Base-by-base conservation (phyloP, 352 stramenopile species). In the Globisporangium sylvaticum region DNA sequence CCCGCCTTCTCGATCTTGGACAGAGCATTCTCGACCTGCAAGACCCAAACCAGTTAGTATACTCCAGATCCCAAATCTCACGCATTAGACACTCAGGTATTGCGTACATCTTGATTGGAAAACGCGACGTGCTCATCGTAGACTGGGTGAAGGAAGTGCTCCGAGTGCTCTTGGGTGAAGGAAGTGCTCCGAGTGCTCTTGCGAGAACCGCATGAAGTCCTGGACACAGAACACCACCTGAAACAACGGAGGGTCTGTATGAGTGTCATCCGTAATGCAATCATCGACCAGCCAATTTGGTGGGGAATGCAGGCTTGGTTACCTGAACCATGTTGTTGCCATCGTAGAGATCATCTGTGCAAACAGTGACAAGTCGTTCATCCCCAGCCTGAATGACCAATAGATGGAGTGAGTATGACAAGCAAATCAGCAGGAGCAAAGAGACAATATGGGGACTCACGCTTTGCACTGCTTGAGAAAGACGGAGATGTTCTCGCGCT, bases 321-420 rank as follows among this genome's bases (percentile, higher is more conserved):
- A 80, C 81, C 69, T 92, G 84, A 3, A 95, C 83, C 83, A 95
- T 91, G 60, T 95, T 91, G 46, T 81, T 92, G 61, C 87, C 87
- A 64, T 93, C 84, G 66, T 93, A 94, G 39, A 95, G 66, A 66
- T 95, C 84, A 56, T 92, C 87, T 6, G 87, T 93, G 70, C 84
- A 92, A 95, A 93, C 18, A 95, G 65, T 25, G 85, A 93, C 42
- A 85, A 71, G 67, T 92, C 84, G 62, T 86, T 82, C 84, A 95
- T 95, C 20, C 87, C 84, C n/a, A 95, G 77, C 4, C 86, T 92
- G 52, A 1, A 42, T 2, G 24, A 67, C 6, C 31, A 60, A 46
- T 4, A 48, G 1, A 12, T n/a, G 0, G 20, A 6, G 3, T 31
- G 20, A 61, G 55, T 48, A 8, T n/a, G 18, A 4, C 1, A 48